Conservation (phyloP, 129 eudicot genomes). For the Cynara cardunculus region DNA sequence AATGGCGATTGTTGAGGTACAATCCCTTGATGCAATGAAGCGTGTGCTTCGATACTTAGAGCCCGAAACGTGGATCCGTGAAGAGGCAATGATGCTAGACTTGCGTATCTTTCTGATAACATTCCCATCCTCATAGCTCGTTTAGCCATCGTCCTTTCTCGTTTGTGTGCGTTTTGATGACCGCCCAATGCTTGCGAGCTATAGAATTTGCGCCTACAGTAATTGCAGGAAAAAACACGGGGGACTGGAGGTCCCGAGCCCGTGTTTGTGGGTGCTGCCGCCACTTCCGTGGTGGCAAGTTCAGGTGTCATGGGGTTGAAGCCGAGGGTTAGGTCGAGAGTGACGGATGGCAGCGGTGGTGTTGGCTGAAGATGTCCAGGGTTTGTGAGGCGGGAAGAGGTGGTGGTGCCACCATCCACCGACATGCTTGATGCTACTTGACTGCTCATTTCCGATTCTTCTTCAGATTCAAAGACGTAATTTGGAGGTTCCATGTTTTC, state of each 20-base stretch:
- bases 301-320: slow-evolving; percentile 35
- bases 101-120: slow-evolving; percentile 69
- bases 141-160: slow-evolving; percentile 82
- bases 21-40: slow-evolving; percentile 45
- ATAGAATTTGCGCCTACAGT: slow-evolving; percentile 77
- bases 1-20: slow-evolving; percentile 25
- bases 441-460: slow-evolving; percentile 55
- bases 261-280: slow-evolving; percentile 19
- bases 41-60: slow-evolving; percentile 73
- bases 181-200: slow-evolving; percentile 98
- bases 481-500: slow-evolving; percentile 45
- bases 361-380: not conserved
- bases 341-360: slow-evolving; percentile 1
- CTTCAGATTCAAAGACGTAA: slow-evolving; percentile 45
- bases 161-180: slow-evolving; percentile 91
- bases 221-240: slow-evolving; percentile 80
- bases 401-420: slow-evolving; percentile 28
- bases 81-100: slow-evolving; percentile 81
- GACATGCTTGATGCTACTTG: slow-evolving; percentile 47
- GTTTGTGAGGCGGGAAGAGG: slow-evolving; percentile 27
- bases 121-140: slow-evolving; percentile 76
- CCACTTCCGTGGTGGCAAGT: slow-evolving; percentile 8
- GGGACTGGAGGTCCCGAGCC: slow-evolving; percentile 29
- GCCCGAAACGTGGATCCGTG: slow-evolving; percentile 66
- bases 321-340: slow-evolving; percentile 63